Conservation (phyloP, 495 filamentous ascomycete species). For the Rhizodiscina lignyota region DNA sequence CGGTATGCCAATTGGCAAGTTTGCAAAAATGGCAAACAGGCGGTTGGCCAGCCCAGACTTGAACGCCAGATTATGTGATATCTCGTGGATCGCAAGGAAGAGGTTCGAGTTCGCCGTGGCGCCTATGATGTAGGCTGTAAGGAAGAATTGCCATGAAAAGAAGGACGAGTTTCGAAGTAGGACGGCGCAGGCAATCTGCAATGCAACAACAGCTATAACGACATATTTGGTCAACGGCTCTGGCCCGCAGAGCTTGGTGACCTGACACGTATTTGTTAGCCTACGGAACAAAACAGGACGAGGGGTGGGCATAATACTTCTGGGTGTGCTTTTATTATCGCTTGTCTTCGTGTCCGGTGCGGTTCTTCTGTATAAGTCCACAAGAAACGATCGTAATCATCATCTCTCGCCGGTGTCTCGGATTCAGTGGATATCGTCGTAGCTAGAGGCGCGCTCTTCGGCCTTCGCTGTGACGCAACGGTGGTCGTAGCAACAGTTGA, state of each 20-base stretch:
- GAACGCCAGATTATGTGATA: slow-evolving; percentile 96
- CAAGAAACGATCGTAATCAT: slow-evolving; percentile 42
- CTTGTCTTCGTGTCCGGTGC: slow-evolving; percentile 72
- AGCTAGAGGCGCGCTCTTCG: background rate
- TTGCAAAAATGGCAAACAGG: slow-evolving; percentile 78
- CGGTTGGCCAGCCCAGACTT: slow-evolving; percentile 68
- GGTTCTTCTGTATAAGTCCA: slow-evolving; percentile 99
- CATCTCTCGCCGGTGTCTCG: background rate
- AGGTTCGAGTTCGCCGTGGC: slow-evolving; percentile 97
- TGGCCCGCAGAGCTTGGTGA: slow-evolving; percentile 92
- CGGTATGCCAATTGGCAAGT: slow-evolving; percentile 86
- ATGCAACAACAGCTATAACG: slow-evolving; percentile 64
- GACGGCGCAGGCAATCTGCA: slow-evolving; percentile 70
- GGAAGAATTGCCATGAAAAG: slow-evolving; percentile 67
- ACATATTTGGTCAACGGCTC: slow-evolving; percentile 93
- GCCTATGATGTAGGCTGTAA: slow-evolving; percentile 79
- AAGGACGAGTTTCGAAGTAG: slow-evolving; percentile 63
- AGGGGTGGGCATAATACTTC: slow-evolving; percentile 40
- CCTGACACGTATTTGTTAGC: slow-evolving; percentile 29
- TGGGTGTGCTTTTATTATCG: slow-evolving; percentile 97
- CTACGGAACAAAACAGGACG: background rate
- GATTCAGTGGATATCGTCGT: background rate
- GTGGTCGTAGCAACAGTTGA: background rate
- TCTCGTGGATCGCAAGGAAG: slow-evolving; percentile 97
- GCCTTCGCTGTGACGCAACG: background rate